A percentile compares a stretch with the other conserved stretches of the same genome.
phyloP scores from a whole-genome alignment of 768 basidiomycete genomes.

The Gloeopeniophorella convolvens region DNA sequence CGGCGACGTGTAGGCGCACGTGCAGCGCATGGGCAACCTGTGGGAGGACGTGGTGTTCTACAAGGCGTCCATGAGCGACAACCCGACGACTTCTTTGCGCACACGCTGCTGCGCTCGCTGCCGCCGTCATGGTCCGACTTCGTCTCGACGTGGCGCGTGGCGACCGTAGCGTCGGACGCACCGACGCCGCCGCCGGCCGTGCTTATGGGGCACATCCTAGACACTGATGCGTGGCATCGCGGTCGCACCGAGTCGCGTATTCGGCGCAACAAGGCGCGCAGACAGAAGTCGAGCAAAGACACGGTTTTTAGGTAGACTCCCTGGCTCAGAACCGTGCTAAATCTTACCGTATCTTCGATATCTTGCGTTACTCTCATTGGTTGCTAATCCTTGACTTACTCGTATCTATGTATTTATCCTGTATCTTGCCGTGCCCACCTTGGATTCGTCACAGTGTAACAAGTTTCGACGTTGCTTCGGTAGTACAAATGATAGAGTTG shows the following conservation, averaged over 20 bases:
- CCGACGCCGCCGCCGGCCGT: background rate
- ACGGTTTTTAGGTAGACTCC: too few species aligned
- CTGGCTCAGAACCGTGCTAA: too few species aligned
- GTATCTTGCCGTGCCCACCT: too few species aligned
- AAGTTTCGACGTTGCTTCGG: background rate
- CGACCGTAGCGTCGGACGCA: background rate
- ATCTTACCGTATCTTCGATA: too few species aligned
- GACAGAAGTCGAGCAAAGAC: background rate
- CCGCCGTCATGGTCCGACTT: constrained; percentile 15
- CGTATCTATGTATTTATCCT: too few species aligned
- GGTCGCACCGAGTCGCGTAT: constrained; percentile 8
- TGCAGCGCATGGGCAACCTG: constrained; percentile 14
- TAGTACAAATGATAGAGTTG: background rate
- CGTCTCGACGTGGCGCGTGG: constrained; percentile 2
- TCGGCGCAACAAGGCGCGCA: background rate
- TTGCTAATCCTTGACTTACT: too few species aligned
- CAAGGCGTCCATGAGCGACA: background rate
- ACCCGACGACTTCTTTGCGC: constrained; percentile 8
- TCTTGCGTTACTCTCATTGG: too few species aligned
- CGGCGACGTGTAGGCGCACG: constrained; percentile 12
- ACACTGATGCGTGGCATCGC: constrained; percentile 15
- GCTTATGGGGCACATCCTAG: constrained; percentile 9
- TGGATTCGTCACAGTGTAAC: too few species aligned
- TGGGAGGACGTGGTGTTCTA: constrained; percentile 14
- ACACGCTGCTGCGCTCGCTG: constrained; percentile 6